Evolutionary conservation across 2,329 filamentous ascomycete genomes (phyloP).

Genomic region (Pseudonectria foliicola): DNA sequence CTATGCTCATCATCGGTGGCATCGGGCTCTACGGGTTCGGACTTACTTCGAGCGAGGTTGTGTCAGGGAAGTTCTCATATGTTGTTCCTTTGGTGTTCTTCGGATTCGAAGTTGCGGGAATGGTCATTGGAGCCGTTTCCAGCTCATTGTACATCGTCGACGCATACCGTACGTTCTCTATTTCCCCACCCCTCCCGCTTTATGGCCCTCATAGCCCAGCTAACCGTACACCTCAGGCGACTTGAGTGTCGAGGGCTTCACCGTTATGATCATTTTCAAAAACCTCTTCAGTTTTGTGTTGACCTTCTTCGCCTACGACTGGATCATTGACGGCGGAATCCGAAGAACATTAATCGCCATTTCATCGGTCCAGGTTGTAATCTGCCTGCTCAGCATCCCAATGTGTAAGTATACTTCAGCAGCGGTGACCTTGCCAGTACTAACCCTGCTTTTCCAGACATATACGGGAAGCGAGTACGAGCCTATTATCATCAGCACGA

Average conservation of each 20-base stretch:
- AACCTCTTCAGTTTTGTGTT: constrained; percentile 86
- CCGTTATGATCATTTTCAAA: constrained; percentile 86
- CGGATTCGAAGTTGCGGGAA: constrained; percentile 74
- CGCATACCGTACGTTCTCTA: constrained; percentile 63
- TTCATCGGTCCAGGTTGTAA: constrained; percentile 66
- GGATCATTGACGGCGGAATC: constrained; percentile 63
- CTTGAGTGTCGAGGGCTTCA: constrained; percentile 81
- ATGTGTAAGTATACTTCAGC: constrained; percentile 75
- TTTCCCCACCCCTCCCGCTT: no score
- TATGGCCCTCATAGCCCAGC: no score
- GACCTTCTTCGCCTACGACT: constrained; percentile 78
- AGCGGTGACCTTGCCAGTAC: neutral
- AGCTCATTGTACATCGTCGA: constrained; percentile 86
- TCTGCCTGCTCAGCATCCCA: constrained; percentile 69
- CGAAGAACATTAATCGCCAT: constrained; percentile 60
- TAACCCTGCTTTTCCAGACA: constrained; percentile 42
- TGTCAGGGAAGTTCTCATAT: constrained; percentile 55
- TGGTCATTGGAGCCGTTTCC: constrained; percentile 86
- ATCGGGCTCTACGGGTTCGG: constrained; percentile 82
- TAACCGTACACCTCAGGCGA: constrained; percentile 45
- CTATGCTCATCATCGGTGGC: constrained; percentile 70
- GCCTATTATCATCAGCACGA: constrained; percentile 71
- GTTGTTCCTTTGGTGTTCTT: constrained; percentile 75
- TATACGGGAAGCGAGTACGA: constrained; percentile 71
- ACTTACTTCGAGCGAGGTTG: constrained; percentile 57